phyloP scores from a whole-genome alignment of 2,329 filamentous ascomycete genomes.

The Lecanicillium sp. region DNA sequence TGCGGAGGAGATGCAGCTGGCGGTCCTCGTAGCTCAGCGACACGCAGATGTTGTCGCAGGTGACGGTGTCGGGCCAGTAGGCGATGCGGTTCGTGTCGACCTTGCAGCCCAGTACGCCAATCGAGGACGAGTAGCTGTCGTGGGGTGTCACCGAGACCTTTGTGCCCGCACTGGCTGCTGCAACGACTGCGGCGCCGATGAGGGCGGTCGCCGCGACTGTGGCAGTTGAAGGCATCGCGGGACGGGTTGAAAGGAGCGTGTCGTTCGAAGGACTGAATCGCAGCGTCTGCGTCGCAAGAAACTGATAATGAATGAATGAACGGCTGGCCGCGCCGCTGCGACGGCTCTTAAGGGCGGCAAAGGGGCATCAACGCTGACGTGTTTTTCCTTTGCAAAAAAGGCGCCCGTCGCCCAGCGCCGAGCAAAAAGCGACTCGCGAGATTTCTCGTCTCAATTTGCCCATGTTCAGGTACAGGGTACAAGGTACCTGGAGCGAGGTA shows the following conservation, averaged over 20 bases:
- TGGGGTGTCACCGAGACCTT: slow-evolving; percentile 37
- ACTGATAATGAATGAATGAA: background rate
- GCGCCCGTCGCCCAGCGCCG: too few relatives aligned
- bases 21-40: slow-evolving; percentile 24
- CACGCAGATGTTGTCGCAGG: slow-evolving; percentile 41
- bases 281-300: background rate
- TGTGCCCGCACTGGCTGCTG: slow-evolving; percentile 12
- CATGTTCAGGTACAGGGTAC: too few relatives aligned
- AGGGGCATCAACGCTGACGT: background rate
- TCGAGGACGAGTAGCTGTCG: slow-evolving; percentile 41
- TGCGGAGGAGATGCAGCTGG: slow-evolving; percentile 20
- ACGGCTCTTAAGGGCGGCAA: background rate
- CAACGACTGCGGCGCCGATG: background rate
- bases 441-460: too few relatives aligned
- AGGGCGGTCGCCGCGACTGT: background rate
- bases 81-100: slow-evolving; percentile 47
- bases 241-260: background rate
- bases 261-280: background rate
- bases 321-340: slow-evolving; percentile 4
- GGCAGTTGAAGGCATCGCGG: background rate
- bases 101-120: slow-evolving; percentile 47
- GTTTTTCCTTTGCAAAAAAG: too few relatives aligned
- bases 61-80: slow-evolving; percentile 42
- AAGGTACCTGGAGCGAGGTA: too few relatives aligned
- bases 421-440: too few relatives aligned